A percentile compares a stretch with the other conserved stretches of the same genome.
Conservation (phyloP, 305 asterid species). For the Solanum chacoense region DNA sequence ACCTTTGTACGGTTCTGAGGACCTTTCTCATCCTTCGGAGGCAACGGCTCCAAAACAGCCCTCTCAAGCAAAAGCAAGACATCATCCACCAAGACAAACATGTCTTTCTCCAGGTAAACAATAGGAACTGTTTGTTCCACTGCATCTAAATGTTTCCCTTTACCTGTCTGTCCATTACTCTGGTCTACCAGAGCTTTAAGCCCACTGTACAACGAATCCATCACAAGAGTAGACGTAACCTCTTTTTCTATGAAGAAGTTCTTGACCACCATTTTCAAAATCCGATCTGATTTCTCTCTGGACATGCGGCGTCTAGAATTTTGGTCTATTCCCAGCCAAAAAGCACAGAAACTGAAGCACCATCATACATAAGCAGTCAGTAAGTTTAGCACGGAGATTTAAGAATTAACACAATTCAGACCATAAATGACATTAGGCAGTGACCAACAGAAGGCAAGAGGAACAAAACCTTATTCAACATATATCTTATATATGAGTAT, state of each 20-base stretch:
- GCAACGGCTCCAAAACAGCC: slow-evolving; percentile 87
- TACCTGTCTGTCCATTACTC: slow-evolving; percentile 47
- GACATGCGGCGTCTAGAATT: slow-evolving; percentile 56
- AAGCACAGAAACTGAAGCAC: slow-evolving; percentile 61
- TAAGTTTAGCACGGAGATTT: neutral
- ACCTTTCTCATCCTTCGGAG: slow-evolving; percentile 93
- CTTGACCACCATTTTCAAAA: slow-evolving; percentile 76
- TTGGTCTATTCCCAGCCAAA: slow-evolving; percentile 80
- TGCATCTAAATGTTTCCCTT: slow-evolving; percentile 38
- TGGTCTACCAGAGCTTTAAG: slow-evolving; percentile 85
- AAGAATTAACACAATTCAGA: neutral
- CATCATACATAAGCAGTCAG: neutral
- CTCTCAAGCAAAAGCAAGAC: slow-evolving; percentile 78
- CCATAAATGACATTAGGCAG: neutral
- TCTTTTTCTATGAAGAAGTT: slow-evolving; percentile 89
- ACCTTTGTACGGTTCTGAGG: slow-evolving; percentile 95
- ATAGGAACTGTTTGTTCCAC: slow-evolving; percentile 58
- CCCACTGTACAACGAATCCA: slow-evolving; percentile 94
- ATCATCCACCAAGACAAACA: slow-evolving; percentile 78
- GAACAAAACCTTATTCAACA: neutral
- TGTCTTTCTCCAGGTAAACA: slow-evolving; percentile 60
- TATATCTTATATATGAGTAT: neutral
- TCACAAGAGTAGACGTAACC: slow-evolving; percentile 93
- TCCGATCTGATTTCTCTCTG: slow-evolving; percentile 67
- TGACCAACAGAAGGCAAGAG: neutral